Percentiles rank a stretch among this genome's conserved stretches.
Conservation (phyloP, 2,329 filamentous ascomycete species). For the Aureobasidium sp. region DNA sequence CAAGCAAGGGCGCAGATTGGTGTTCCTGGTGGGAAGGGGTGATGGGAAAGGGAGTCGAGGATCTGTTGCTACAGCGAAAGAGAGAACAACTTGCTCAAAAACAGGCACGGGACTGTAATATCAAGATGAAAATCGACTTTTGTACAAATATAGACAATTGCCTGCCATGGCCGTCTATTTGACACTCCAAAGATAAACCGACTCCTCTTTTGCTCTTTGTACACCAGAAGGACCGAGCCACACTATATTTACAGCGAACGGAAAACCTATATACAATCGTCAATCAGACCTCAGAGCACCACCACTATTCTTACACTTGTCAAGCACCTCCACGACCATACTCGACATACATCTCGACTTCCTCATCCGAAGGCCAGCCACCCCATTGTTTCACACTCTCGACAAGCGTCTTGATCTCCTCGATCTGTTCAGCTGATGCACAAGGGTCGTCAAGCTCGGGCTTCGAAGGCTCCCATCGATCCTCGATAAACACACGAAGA, state of each 20-base stretch:
- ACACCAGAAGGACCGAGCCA: background rate
- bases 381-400: constrained; percentile 33
- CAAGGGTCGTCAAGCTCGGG: background rate
- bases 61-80: background rate
- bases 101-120: background rate
- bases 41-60: background rate
- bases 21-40: background rate
- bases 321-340: background rate
- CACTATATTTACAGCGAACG: background rate
- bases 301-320: background rate
- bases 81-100: background rate
- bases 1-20: background rate
- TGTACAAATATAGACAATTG: background rate
- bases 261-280: background rate
- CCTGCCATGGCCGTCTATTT: background rate
- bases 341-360: constrained; percentile 28
- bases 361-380: constrained; percentile 36
- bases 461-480: constrained; percentile 18
- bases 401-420: constrained; percentile 20
- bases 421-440: constrained; percentile 17
- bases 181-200: background rate
- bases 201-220: background rate
- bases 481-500: constrained; percentile 35
- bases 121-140: background rate
- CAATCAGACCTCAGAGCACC: background rate